Conservation (phyloP, 805 yeast species). For the Myxozyma lipomycoides region DNA sequence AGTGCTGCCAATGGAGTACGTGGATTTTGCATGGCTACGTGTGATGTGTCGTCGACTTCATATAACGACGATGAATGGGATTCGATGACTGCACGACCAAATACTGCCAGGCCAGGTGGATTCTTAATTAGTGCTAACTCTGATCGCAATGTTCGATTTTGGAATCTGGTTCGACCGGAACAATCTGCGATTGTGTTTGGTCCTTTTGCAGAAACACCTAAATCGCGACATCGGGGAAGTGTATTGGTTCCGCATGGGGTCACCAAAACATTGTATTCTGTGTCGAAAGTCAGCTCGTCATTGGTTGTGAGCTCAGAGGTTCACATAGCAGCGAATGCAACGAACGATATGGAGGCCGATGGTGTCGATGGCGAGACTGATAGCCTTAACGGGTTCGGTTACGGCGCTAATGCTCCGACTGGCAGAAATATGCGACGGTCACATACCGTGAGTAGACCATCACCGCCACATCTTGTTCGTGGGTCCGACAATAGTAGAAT, state of each 20-base stretch:
- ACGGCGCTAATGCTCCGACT: no score
- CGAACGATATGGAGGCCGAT: neutral
- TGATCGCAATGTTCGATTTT: slow-evolving; percentile 36
- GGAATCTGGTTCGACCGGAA: slow-evolving; percentile 39
- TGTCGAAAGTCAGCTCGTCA: neutral
- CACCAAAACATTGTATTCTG: neutral
- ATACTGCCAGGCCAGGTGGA: slow-evolving; percentile 12
- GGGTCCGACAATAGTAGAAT: slow-evolving; percentile 32
- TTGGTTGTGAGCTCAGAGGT: neutral
- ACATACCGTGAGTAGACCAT: neutral
- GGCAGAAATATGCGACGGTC: neutral
- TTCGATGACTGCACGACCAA: neutral
- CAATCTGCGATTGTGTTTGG: slow-evolving; percentile 37
- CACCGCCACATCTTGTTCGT: slow-evolving; percentile 2
- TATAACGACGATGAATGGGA: slow-evolving; percentile 11
- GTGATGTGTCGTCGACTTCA: slow-evolving; percentile 9
- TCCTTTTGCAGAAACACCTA: slow-evolving; percentile 28
- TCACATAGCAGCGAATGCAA: neutral
- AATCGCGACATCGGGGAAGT: no score
- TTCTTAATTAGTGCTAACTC: slow-evolving; percentile 36
- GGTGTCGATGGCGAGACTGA: no score
- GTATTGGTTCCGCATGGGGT: no score
- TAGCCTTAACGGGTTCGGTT: no score
- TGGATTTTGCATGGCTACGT: slow-evolving; percentile 25
- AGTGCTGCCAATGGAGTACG: slow-evolving; percentile 22